Base-by-base conservation (phyloP, 2,329 filamentous ascomycete genomes). In the Xylaria sp. region DNA sequence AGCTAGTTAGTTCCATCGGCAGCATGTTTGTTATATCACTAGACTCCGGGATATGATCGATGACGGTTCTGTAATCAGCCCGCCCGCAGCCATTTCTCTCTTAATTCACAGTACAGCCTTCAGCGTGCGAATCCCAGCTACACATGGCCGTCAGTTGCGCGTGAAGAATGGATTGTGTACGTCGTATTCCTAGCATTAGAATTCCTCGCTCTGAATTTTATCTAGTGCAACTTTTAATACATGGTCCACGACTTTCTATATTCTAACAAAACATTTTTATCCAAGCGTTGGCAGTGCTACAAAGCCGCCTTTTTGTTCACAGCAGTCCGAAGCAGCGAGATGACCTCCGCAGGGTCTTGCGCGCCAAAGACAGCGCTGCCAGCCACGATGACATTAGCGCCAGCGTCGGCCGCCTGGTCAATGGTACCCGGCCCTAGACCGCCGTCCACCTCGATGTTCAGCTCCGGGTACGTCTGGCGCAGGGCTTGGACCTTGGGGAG, bases 381-480 rank as follows among this genome's bases (percentile, higher is more conserved):
- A 11, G 95, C 94, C 54, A 99, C 95, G 73, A 99, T 99, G 60
- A 99, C 95, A 73, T 99, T 99, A 58, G 95, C 95, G 35, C 95
- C 95, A 0, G 95, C 95, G 64, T 97, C 92, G 0, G 95, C 95
- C 7, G 95, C 95, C 75, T 94, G 91, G 72, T 95, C 94, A 70
- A 99, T 95, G 0, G 95, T 99, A 68, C 88, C 87, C 57, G 92
- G 88, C 1, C 92, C 93, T 46, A 99, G 78, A 2, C 95, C 95
- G 56, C 95, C 95, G 76, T 99, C 95, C 42, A 99, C 94, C 79
- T 99, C 95, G 72, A 99, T 99, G 80, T 97, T 95, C 65, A 99
- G 81, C 5, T 97, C 86, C 2, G 95, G 94, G 76, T 98, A 99
- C 73, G 87, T 88, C 74, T 89, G 81, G 63, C 95, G 88, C 70